Evolutionary conservation across 352 stramenopile species (phyloP).

Genomic region (Stephanocyclus meneghinianus): DNA sequence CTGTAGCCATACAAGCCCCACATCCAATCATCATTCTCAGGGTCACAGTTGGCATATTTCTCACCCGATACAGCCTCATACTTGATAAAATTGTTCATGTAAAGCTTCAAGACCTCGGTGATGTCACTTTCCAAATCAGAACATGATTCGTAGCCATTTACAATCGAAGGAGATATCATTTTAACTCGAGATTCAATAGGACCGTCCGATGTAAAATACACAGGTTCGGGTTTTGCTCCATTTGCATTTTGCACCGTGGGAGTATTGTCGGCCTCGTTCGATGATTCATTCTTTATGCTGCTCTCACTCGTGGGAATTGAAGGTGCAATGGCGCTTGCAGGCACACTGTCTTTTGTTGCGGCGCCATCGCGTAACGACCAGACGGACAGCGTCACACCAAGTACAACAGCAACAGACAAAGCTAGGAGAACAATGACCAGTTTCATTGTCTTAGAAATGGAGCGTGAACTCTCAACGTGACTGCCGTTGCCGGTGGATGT

Average conservation of each 20-base stretch:
- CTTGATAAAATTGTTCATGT: slow-evolving; percentile 9
- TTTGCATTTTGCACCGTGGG: neutral
- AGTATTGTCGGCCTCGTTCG: too few species aligned
- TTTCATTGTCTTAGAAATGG: too few species aligned
- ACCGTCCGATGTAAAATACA: neutral
- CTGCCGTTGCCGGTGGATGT: neutral
- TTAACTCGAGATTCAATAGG: slow-evolving; percentile 10
- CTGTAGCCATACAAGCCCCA: slow-evolving; percentile 4
- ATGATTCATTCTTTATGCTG: too few species aligned
- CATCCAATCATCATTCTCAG: neutral
- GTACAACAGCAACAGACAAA: too few species aligned
- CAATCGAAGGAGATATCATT: slow-evolving; percentile 2
- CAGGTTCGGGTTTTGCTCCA: neutral
- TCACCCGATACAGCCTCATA: slow-evolving; percentile 2
- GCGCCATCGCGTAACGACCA: too few species aligned
- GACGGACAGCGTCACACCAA: too few species aligned
- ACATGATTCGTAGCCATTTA: slow-evolving; percentile 19
- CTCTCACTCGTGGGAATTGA: too few species aligned
- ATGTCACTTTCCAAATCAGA: slow-evolving; percentile 23
- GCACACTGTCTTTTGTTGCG: too few species aligned
- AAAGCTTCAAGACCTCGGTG: neutral
- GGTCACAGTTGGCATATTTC: neutral
- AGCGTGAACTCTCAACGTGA: neutral
- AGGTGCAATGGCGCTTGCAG: too few species aligned
- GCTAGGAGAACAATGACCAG: too few species aligned